Base-by-base conservation (phyloP, 2,329 filamentous ascomycete genomes). In the Pseudogymnoascus sp. region DNA sequence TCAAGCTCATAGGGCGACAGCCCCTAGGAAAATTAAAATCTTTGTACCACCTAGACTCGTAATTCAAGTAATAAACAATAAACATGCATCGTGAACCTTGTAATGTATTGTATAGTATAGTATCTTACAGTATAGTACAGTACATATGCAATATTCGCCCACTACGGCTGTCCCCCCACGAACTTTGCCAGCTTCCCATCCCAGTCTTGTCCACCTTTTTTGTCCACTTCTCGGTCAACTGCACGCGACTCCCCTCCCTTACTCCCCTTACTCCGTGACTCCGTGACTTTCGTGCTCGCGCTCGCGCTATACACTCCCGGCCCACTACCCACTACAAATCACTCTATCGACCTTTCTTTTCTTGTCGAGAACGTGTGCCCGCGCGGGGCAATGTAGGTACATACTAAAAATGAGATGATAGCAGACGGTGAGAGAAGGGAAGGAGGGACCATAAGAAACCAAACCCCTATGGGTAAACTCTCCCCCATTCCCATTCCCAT, bases 301-400 rank as follows among this genome's bases (percentile, higher is more conserved):
- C 47, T 56, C 50, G 28, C 50, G 25, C 50, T 33, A 56, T 56
- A 56, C 50, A 18, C 28, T 56, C 50, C 50, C 47, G 47, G 47
- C 47, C 47, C 47, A 44, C 40, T 44, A 44, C 40, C 44, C 44
- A 56, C 50, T 56, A 56, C 50, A 56, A 56, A 56, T 33, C 50
- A 8, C 23, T 31, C 44, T 7, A 25, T 53, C 47, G 47, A 28
- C 33, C 50, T 56, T 56, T 56, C 50, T 56, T 56, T 56, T 56
- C 50, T n/a, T 33, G 28, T 56, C 50, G 23, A 53, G 25, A 31
- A 28, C 12, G 47, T 31, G 47, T 31, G n/a, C 47, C 25, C 47
- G 47, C 50, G 50, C 50, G 50, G 25, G 50, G 50, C 25, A 56
- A 56, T 56, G 25, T 33, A 53, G 25, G 31, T 53, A 56, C 47